Evolutionary conservation across 768 basidiomycete genomes (phyloP), one percentile per base, ranked within the genome.

Genomic region (Russula foetens): DNA sequence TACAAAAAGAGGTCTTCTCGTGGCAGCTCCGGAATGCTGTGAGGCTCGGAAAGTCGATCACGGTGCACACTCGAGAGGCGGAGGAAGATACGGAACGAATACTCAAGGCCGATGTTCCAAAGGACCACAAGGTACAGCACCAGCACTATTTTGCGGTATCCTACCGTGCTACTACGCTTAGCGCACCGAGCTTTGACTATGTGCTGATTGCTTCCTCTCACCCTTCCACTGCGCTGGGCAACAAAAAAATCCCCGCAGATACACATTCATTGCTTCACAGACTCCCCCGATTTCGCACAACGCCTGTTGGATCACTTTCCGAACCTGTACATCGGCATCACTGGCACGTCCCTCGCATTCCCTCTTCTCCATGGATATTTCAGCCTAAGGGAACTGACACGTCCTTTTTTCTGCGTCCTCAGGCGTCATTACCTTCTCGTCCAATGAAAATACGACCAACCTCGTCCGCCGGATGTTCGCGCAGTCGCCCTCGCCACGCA

Each of bases 261-360:
- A 29, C 92, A 94, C 67, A 77, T 95, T 5, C 92, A 94, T 65
- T 95, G 92, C 69, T 94, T 89, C 71, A 92, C 91, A 1, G 91
- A 93, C 69, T 76, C 85, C 0, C 89, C 89, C 0, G 84, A 76
- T 21, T 86, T 92, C 64, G 92, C 86, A 0, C 76, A 75, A 41
- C 79, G 85, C 3, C 76, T 95, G 17, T 75, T 93, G 1, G 81
- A 80, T 17, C 81, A 90, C 66, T 94, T 92, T 70, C 83, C 88
- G 0, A 90, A 92, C 69, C 80, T 92, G 15, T 86, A 81, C 69
- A 90, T 93, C 50, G 92, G 92, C 3, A 81, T 94, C 50, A 93
- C 91, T 3, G 89, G 88, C 77, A 47, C 44, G 71, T 57, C 3
- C 9, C 14, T 15, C n/a, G n/a, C n/a, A n/a, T 9, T 7, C 12